Evolutionary conservation across 1,139 yeast species (phyloP).

Genomic region (Geotrichum klebahnii): DNA sequence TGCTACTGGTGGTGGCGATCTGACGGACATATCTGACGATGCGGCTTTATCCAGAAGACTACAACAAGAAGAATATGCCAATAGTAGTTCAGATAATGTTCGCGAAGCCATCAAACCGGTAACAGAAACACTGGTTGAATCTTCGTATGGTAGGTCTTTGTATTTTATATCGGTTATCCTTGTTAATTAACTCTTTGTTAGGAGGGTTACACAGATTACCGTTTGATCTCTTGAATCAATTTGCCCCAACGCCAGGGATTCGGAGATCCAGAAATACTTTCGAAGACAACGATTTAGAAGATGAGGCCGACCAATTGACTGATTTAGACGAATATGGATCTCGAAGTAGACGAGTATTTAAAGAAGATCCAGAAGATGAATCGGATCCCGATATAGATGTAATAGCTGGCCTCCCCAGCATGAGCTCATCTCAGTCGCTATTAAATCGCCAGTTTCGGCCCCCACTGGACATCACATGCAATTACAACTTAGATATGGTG

Average conservation of each 20-base stretch:
- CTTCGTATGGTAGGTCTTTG: constrained; percentile 27
- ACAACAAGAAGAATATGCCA: constrained; percentile 53
- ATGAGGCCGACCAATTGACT: background rate
- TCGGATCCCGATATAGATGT: constrained; percentile 19
- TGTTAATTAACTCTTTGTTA: background rate
- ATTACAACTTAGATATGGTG: constrained; percentile 51
- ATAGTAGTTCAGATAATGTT: constrained; percentile 48
- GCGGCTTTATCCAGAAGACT: constrained; percentile 59
- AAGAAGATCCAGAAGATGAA: background rate
- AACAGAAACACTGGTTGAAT: constrained; percentile 71
- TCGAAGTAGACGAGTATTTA: background rate
- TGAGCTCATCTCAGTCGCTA: constrained; percentile 63
- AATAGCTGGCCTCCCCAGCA: constrained; percentile 29
- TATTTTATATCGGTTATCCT: background rate
- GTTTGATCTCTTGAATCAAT: constrained; percentile 49
- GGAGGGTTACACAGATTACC: background rate
- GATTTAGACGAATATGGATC: background rate
- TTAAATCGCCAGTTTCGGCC: constrained; percentile 83
- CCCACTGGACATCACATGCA: constrained; percentile 82
- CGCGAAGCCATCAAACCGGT: constrained; percentile 76
- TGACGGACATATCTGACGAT: constrained; percentile 41
- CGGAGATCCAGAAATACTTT: constrained; percentile 23
- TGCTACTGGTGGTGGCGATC: constrained; percentile 18
- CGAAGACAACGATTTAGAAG: constrained; percentile 22
- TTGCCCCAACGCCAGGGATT: constrained; percentile 23